Conservation (phyloP, 2,329 filamentous ascomycete species). For the Aspergillus brasiliensis region DNA sequence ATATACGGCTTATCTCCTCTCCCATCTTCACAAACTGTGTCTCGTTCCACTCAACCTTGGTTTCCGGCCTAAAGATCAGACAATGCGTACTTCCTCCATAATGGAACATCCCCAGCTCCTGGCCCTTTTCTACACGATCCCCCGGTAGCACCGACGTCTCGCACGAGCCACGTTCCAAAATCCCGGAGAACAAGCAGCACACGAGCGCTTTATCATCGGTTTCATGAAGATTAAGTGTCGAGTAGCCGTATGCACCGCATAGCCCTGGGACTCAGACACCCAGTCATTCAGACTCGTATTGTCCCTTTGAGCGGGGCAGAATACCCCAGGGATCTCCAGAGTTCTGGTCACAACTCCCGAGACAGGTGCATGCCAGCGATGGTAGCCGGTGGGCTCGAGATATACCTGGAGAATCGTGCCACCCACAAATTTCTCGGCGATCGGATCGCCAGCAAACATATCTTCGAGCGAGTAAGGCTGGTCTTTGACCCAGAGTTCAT, state of each 20-base stretch:
- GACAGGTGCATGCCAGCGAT: slow-evolving; percentile 13
- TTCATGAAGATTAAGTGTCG: not conserved
- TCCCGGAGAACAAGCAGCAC: not conserved
- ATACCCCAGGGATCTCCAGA: not conserved
- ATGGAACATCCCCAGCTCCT: slow-evolving; percentile 12
- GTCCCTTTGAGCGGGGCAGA: not conserved
- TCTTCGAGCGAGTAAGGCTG: not conserved
- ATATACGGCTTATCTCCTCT: not conserved
- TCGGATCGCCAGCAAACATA: not conserved
- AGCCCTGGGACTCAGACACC: not conserved
- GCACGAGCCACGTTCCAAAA: slow-evolving; percentile 9
- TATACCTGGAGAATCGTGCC: slow-evolving; percentile 6
- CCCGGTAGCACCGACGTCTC: slow-evolving; percentile 1
- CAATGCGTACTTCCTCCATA: slow-evolving; percentile 13
- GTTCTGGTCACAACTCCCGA: not conserved
- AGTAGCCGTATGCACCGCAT: not conserved
- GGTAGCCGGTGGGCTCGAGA: not conserved
- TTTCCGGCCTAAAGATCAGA: not conserved
- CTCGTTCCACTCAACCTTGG: not conserved
- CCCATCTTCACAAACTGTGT: not conserved
- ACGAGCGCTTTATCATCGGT: not conserved
- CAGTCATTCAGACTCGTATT: not conserved
- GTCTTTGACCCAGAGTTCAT: slow-evolving; percentile 59
- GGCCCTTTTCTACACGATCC: not conserved
- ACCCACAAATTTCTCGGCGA: not conserved